phyloP scores from a whole-genome alignment of 257 asterid genomes.

The Gynochthodes officinalis region DNA sequence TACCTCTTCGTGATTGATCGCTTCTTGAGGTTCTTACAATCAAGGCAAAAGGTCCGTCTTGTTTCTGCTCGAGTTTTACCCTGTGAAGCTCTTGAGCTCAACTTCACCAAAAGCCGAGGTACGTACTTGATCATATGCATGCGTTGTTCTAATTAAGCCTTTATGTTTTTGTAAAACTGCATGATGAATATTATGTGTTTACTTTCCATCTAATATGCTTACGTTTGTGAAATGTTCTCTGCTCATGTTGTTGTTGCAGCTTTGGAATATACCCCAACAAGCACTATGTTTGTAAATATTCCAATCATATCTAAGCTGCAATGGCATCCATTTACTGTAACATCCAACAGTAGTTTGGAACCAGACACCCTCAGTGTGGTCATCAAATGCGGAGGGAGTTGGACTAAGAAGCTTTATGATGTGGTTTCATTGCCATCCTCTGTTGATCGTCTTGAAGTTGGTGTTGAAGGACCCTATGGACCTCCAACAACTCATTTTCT shows the following conservation, averaged over 20 bases:
- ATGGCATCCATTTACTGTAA: slow-evolving; percentile 96
- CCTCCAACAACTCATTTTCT: slow-evolving; percentile 70
- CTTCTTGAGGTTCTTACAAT: slow-evolving; percentile 73
- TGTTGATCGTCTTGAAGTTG: slow-evolving; percentile 46
- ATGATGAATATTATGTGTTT: background rate
- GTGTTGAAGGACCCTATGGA: slow-evolving; percentile 95
- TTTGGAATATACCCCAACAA: slow-evolving; percentile 67
- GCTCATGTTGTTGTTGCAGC: slow-evolving; percentile 35
- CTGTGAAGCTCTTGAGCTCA: slow-evolving; percentile 66
- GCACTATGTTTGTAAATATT: slow-evolving; percentile 72
- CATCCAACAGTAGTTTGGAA: slow-evolving; percentile 65
- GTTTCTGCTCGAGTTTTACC: slow-evolving; percentile 69
- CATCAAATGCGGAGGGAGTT: slow-evolving; percentile 78
- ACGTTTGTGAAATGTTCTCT: background rate
- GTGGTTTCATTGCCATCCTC: slow-evolving; percentile 56
- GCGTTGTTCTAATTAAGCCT: background rate
- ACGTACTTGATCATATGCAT: background rate
- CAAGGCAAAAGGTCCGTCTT: slow-evolving; percentile 49
- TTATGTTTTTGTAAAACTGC: too few species aligned
- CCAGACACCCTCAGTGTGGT: slow-evolving; percentile 68
- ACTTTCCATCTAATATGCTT: background rate
- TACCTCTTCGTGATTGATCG: slow-evolving; percentile 84
- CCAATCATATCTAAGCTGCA: slow-evolving; percentile 81
- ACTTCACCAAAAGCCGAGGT: slow-evolving; percentile 78
- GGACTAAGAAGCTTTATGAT: slow-evolving; percentile 77